Evolutionary conservation across 495 filamentous ascomycete genomes (phyloP), one percentile per base, ranked within the genome.

Genomic region (Podospora comata): DNA sequence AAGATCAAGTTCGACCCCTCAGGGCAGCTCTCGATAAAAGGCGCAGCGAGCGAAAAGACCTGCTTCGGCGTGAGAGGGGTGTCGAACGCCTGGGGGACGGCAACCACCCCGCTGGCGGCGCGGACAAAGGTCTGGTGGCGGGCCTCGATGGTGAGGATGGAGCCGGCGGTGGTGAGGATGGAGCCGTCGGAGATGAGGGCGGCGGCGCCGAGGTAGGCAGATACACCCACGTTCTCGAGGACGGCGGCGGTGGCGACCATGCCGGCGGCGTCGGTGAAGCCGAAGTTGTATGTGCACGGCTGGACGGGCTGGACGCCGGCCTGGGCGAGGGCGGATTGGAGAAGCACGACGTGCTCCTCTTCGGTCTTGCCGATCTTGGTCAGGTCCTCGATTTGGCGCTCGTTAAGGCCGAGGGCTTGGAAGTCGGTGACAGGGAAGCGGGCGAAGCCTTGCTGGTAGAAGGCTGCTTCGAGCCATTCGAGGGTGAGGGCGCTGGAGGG

Each of bases 81-180:
- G 76, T 89, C 87, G 70, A 89, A 88, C 48, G 87, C 85, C 68
- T 82, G 83, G 6, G 87, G 86, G 4, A 87, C 80, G 59, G 86
- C 81, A 64, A 81, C 70, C 64, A 78, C 75, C 48, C 74, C 72
- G 59, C 74, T 80, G 54, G 80, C 82, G 59, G 81, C 67, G 58
- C 86, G 85, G 77, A 89, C 83, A 70, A 87, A 84, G 60, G 85
- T 85, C 75, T 88, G 84, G 76, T 89, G 87, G 64, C 87, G 81
- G 39, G 85, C 79, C 73, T 89, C 87, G 57, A 89, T 79, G 30
- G 87, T 88, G 7, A 86, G 81, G 69, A 89, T 89, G 20, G 81
- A 83, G 32, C 79, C 87, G 55, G 87, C 86, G 20, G 83, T 84
- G 67, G 80, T 78, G 64, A 89, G 84, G 68, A 89, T 82, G 67